phyloP scores from a whole-genome alignment of 192 early-diverging fungal genomes.

The Backusella psychrophila region DNA sequence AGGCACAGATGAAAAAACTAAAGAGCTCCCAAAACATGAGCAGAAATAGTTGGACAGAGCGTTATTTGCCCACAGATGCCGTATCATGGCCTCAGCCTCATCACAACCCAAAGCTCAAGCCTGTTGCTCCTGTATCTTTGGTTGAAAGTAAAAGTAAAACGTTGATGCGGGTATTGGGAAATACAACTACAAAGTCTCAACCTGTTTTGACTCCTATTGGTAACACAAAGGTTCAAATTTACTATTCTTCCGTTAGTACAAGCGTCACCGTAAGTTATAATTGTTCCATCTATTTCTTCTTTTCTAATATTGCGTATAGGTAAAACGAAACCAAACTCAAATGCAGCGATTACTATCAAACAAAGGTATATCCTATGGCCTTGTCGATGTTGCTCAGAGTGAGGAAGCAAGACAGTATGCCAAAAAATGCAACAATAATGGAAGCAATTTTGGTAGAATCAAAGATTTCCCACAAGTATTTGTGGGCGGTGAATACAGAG shows the following conservation, averaged over 20 bases:
- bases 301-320: conserved; percentile 11
- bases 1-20: conserved; percentile 17
- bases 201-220: conserved; percentile 24
- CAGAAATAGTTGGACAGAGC: conserved; percentile 9
- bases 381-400: conserved; percentile 42
- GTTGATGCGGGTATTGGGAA: not conserved
- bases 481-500: conserved; percentile 47
- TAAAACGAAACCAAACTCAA: conserved; percentile 43
- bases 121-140: conserved; percentile 6
- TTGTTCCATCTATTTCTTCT: too few species aligned
- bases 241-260: conserved; percentile 47
- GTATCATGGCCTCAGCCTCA: conserved; percentile 39
- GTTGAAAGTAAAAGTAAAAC: conserved; percentile 15
- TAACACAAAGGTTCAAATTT: conserved; percentile 43
- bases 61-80: conserved; percentile 28
- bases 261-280: conserved; percentile 35
- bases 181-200: not conserved
- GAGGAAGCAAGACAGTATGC: conserved; percentile 40
- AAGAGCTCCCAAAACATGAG: conserved; percentile 6
- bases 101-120: conserved; percentile 3
- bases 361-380: conserved; percentile 36
- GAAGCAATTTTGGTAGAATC: conserved; percentile 20
- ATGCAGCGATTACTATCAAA: conserved; percentile 35
- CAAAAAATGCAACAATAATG: conserved; percentile 40
- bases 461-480: conserved; percentile 46